phyloP scores from a whole-genome alignment of 2,329 filamentous ascomycete species.

The Chalaropsis ovoidea region DNA sequence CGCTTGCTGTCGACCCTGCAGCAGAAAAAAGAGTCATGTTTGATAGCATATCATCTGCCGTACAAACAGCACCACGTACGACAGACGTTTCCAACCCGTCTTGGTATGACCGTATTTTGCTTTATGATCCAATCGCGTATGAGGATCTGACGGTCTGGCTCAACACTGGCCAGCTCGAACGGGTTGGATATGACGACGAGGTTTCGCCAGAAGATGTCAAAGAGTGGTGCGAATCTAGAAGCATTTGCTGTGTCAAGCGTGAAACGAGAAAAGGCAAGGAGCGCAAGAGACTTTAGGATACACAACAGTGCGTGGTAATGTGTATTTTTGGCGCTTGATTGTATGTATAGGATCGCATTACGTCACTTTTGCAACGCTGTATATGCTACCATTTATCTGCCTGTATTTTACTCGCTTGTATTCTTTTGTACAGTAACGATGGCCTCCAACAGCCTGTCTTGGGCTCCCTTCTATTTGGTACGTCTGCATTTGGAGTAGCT shows the following conservation, averaged over 20 bases:
- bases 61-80: slow-evolving; percentile 43
- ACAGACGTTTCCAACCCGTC: slow-evolving; percentile 46
- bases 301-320: neutral
- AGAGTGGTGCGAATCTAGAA: slow-evolving; percentile 80
- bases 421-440: neutral
- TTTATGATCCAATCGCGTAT: slow-evolving; percentile 82
- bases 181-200: slow-evolving; percentile 55
- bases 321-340: neutral
- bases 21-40: slow-evolving; percentile 41
- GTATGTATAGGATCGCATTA: neutral
- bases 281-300: slow-evolving; percentile 39
- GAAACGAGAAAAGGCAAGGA: slow-evolving; percentile 44
- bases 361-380: neutral
- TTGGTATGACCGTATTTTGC: slow-evolving; percentile 87
- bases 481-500: neutral
- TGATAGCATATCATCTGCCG: slow-evolving; percentile 44
- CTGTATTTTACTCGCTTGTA: neutral
- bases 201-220: slow-evolving; percentile 59
- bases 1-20: slow-evolving; percentile 34
- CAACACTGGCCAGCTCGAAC: slow-evolving; percentile 57
- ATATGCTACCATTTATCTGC: neutral
- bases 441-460: neutral
- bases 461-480: neutral
- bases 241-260: slow-evolving; percentile 72
- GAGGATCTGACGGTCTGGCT: slow-evolving; percentile 80